Evolutionary conservation across 208 protist genomes (phyloP).

Genomic region (Trypanosoma cruzi): DNA sequence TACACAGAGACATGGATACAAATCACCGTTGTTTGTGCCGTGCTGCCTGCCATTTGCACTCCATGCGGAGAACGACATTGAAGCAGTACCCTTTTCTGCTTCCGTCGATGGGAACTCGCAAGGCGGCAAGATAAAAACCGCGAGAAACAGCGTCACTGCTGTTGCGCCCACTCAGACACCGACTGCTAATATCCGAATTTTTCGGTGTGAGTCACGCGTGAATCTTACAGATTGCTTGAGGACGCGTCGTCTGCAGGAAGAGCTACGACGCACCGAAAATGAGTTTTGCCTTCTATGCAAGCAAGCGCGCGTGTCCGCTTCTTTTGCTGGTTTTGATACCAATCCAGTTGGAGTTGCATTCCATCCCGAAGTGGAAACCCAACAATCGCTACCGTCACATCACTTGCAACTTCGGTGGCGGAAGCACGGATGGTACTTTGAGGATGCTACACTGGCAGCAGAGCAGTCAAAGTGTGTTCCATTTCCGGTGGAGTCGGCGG

Average conservation of each 20-base stretch:
- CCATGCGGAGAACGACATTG: not conserved
- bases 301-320: not conserved
- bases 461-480: not conserved
- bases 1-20: constrained; percentile 5
- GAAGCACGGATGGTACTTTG: constrained; percentile 21
- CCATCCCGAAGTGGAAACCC: not conserved
- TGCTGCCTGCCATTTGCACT: not conserved
- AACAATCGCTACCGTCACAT: not conserved
- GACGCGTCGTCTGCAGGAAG: constrained; percentile 16
- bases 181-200: constrained; percentile 1
- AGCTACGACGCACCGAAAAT: constrained; percentile 15
- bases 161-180: not conserved
- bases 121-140: not conserved
- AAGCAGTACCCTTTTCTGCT: not conserved
- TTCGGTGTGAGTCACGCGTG: constrained; percentile 13
- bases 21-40: not conserved
- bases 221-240: constrained; percentile 20
- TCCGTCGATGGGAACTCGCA: not conserved
- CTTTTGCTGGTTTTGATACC: not conserved
- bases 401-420: constrained; percentile 22
- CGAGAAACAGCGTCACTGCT: not conserved
- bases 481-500: not conserved
- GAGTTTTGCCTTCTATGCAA: not conserved
- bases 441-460: constrained; percentile 3
- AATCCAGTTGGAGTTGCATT: no score